Evolutionary conservation across 2,329 filamentous ascomycete species (phyloP), one percentile per base, ranked within the genome.

Genomic region (Cladosporium halotolerans): DNA sequence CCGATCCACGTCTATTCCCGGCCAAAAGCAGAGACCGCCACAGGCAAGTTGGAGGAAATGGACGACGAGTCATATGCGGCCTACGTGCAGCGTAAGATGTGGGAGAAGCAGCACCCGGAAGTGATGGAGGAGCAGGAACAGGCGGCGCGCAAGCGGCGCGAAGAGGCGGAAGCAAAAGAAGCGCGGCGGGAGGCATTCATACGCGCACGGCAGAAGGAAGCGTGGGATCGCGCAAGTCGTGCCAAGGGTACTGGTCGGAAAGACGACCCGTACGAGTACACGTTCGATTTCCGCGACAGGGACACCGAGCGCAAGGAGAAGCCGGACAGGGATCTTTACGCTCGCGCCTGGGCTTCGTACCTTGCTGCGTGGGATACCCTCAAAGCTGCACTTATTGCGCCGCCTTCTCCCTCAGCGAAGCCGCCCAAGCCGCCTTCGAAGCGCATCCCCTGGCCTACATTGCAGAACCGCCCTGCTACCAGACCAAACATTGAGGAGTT

Each of bases 41-140:
- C 61, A 38, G 81, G 80, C 13, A 75, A 78, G 55, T 75, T 96
- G 10, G 89, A 96, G 70, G 79, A 78, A 58, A 97, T 97, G 92
- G 84, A 78, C 8, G 93, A 97, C 62, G 91, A 97, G 28, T 88
- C 96, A 68, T 99, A 97, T 68, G 87, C 89, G 0, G 77, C 83
- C 2, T 86, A 91, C 68, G 92, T 99, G 38, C 83, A 92, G 14
- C 79, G 80, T 49, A 85, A 84, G 71, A 97, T 99, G 93, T 99
- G 90, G 86, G 91, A 96, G 76, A 90, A 89, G 73, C 95, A 88
- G 50, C 84, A 96, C 66, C 85, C 92, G 59, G 88, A 92, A 18
- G 73, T 95, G 49, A 69, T 92, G 0, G 87, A 93, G 63, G 89
- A 93, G 69, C 79, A 85, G 53, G 83, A 83, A 52, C 73, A 79